These are phyloP conservation scores for Suillus spraguei DNA, from an alignment of 768 basidiomycete species.

Conservation along the genomic window DNA sequence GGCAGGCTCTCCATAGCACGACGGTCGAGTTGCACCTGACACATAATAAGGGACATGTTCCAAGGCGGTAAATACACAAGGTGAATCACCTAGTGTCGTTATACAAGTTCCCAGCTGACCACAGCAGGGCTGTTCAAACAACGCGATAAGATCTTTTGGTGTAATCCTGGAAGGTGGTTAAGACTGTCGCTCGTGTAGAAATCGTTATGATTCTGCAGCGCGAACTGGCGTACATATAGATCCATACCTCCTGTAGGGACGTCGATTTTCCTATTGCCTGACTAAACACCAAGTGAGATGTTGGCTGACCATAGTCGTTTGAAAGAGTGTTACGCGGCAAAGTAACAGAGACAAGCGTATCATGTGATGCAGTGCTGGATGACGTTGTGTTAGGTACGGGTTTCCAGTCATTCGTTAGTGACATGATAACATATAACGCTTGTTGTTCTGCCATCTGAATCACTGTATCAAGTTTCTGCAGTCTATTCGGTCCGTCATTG, in stretches of 20 bases:
- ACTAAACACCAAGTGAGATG: neutral
- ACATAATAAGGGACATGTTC: neutral
- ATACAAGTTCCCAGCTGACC: constrained; percentile 55
- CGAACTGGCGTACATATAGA: constrained; percentile 60
- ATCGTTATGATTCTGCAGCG: constrained; percentile 52
- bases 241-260: constrained; percentile 59
- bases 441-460: constrained; percentile 55
- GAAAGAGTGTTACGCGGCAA: constrained; percentile 52
- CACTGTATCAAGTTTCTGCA: constrained; percentile 55
- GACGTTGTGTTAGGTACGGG: constrained; percentile 35
- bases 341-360: constrained; percentile 51
- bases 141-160: constrained; percentile 37
- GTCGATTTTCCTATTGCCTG: constrained; percentile 52
- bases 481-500: constrained; percentile 55
- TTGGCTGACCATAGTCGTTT: constrained; percentile 46
- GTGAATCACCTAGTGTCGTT: constrained; percentile 8
- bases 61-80: neutral
- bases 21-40: constrained; percentile 25
- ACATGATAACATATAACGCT: constrained; percentile 52
- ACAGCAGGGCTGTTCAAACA: constrained; percentile 58
- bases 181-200: constrained; percentile 63
- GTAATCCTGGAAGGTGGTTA: constrained; percentile 43
- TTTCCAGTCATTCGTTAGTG: constrained; percentile 67
- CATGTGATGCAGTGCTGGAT: neutral
- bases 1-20: constrained; percentile 50